Base-by-base conservation (phyloP, 352 stramenopile genomes). In the Globisporangium abappressorium region DNA sequence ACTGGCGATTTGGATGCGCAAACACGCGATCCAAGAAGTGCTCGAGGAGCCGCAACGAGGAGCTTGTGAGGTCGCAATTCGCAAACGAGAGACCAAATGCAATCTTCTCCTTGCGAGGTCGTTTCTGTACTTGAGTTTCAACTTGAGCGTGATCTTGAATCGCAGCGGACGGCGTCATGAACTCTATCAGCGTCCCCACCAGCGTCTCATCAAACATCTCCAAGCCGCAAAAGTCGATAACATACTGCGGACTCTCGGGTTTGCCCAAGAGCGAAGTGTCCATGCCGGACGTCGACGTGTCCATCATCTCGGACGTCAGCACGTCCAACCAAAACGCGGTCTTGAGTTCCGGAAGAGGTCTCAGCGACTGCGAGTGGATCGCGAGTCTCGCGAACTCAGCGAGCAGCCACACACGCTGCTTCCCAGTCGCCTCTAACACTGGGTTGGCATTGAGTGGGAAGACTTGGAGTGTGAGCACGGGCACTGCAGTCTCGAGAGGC, bases 191-290 rank as follows among this genome's bases (percentile, higher is more conserved):
- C 38, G 20, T 24, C 6, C 9, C 18, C 26, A 26, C 24, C 14
- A 38, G 26, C 6, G 15, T n/a, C 54, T 33, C 58, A 24, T 56
- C 58, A 28, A 54, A 64, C 15, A 22, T 24, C 24, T 55, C 22
- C 38, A 51, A 38, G 24, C 47, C 36, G 15, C 38, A 56, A 51
- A 55, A 64, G 58, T 64, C 58, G 36, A 64, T 43, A 24, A 64
- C 15, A 43, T 26, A 64, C 24, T 24, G 38, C 41, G 58, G 58
- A 55, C 58, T 28, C 12, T 20, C 18, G 2, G 58, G 6, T 14
- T 41, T n/a, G 5, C 38, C 24, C 38, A 64, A 24, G 24, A 54
- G 15, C 38, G 38, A 64, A 4, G 34, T 18, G 38, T 64, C 38
- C 3, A 64, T 41, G 24, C 58, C 41, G 2, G 58, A 55, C 5